Evolutionary conservation across 306 rosid species (phyloP), one percentile per base, ranked within the genome.

Genomic region (Citrullus amarus): DNA sequence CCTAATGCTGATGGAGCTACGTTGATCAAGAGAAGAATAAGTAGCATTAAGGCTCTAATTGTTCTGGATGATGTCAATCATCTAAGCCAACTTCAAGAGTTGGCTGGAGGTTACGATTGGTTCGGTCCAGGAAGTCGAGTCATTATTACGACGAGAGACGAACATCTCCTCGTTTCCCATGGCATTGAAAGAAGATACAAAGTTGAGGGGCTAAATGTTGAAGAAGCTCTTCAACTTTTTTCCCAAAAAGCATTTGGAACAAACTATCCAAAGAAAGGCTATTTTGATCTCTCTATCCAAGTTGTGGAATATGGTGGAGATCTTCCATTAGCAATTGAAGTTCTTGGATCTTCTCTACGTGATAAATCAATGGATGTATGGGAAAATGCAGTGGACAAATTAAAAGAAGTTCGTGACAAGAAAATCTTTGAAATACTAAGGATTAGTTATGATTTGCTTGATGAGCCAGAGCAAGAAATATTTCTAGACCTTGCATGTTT

Each of bases 401-500:
- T 81, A 22, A 44, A 53, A 20, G 61, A 43, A 2, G 67, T 65
- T 55, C 53, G 74, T 58, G 54, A 66, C n/a, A 13, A 43, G 62
- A 77, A 66, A 18, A 81, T 81, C 9, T 17, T 75, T 13, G 74
- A 53, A 3, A 75, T 44, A 58, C 63, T 58, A n/a, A 38, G 34
- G n/a, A 30, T 80, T 16, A 71, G 80, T 63, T 75, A 14, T 63
- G 39, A 75, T 53, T 59, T 77, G 48, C 56, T 80, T 7, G 73
- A 51, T 0, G 9, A 63, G n/a, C 1, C 13, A 2, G 83, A 74
- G 18, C 46, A 80, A 32, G 39, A 74, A 10, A 6, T 38, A 2
- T 80, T 80, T 51, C 38, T 80, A 32, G 83, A 80, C 28, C 38
- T 80, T 73, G 75, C 83, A 20, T 80, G 83, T 50, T 80, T 74